Evolutionary conservation across 2,329 filamentous ascomycete species (phyloP).

Genomic region (Helotiales sp.): DNA sequence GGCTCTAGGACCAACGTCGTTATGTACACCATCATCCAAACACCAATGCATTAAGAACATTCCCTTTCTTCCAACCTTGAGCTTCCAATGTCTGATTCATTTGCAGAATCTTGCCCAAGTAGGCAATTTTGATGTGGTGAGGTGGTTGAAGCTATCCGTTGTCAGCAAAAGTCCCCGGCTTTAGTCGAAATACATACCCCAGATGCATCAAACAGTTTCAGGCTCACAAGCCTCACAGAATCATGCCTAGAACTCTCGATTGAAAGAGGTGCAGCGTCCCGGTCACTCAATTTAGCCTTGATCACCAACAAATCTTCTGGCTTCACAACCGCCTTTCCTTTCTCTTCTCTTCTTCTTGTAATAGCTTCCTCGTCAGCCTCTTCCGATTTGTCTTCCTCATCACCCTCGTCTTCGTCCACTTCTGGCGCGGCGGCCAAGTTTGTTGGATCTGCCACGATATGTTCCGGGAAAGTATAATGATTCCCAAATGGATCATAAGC

Average conservation of each 20-base stretch:
- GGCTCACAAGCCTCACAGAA: constrained; percentile 61
- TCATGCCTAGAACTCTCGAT: constrained; percentile 60
- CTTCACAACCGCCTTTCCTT: constrained; percentile 38
- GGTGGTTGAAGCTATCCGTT: constrained; percentile 49
- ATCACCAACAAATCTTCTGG: constrained; percentile 28
- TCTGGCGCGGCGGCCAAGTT: constrained; percentile 45
- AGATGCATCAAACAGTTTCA: constrained; percentile 62
- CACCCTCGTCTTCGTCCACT: constrained; percentile 34
- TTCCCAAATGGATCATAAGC: constrained; percentile 71
- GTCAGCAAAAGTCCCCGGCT: background rate
- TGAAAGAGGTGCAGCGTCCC: constrained; percentile 61
- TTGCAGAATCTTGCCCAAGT: constrained; percentile 78
- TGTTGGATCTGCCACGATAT: constrained; percentile 66
- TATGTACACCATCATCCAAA: constrained; percentile 18
- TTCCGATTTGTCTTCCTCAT: constrained; percentile 28
- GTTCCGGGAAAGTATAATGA: constrained; percentile 67
- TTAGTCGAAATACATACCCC: constrained; percentile 50
- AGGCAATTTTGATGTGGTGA: constrained; percentile 69
- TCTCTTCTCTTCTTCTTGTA: constrained; percentile 45
- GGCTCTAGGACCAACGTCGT: background rate
- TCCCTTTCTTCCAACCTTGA: constrained; percentile 74
- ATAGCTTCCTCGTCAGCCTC: constrained; percentile 43
- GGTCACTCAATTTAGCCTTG: constrained; percentile 29
- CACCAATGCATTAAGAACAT: constrained; percentile 77
- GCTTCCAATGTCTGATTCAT: constrained; percentile 63